Evolutionary conservation across 441 rosid genomes (phyloP).

Genomic region (Gossypium lobatum): DNA sequence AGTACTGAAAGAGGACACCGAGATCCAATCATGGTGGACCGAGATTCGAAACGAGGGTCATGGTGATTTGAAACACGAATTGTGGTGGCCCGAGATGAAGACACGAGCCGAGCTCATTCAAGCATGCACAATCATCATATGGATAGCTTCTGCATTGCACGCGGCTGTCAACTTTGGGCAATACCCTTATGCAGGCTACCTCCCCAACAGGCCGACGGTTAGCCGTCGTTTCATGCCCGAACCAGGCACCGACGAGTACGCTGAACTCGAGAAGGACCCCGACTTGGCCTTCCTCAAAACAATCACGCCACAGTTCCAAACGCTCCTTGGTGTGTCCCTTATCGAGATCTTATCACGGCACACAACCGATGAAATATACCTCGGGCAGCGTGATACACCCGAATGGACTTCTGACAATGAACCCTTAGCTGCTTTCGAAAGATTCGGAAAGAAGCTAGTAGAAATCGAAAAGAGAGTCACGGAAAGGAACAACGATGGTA

Average conservation of each 20-base stretch:
- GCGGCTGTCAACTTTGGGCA: constrained; percentile 94
- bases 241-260: constrained; percentile 59
- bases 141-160: constrained; percentile 89
- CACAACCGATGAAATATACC: constrained; percentile 68
- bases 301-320: constrained; percentile 70
- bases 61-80: constrained; percentile 61
- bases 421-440: constrained; percentile 47
- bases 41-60: constrained; percentile 64
- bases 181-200: constrained; percentile 82
- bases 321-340: constrained; percentile 70
- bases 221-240: constrained; percentile 92
- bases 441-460: constrained; percentile 43
- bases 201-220: constrained; percentile 79
- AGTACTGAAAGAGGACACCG: constrained; percentile 47
- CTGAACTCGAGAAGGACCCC: constrained; percentile 44
- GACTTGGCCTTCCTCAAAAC: constrained; percentile 62
- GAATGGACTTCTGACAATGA: constrained; percentile 71
- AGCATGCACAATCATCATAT: constrained; percentile 68
- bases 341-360: constrained; percentile 75
- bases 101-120: constrained; percentile 48
- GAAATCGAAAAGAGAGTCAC: constrained; percentile 50
- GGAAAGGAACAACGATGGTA: constrained; percentile 46
- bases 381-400: constrained; percentile 63
- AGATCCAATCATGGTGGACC: constrained; percentile 83
- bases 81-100: constrained; percentile 74